Conservation (phyloP, 2,329 filamentous ascomycete species). For the Elsinoe fawcettii region DNA sequence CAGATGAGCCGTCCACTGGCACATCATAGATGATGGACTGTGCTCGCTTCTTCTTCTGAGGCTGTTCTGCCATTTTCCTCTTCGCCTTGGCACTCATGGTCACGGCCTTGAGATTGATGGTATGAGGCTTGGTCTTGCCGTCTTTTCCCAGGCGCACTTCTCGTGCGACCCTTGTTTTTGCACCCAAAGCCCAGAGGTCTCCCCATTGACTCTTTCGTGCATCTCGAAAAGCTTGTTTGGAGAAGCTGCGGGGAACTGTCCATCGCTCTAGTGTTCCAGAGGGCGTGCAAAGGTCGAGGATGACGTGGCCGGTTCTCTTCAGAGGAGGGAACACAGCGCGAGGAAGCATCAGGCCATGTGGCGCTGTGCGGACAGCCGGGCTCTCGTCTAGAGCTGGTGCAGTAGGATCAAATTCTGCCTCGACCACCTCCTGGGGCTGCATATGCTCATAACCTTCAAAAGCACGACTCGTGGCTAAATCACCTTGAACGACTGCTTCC, state of each 20-base stretch:
- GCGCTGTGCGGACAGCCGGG: slow-evolving; percentile 11
- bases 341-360: slow-evolving; percentile 59
- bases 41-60: slow-evolving; percentile 19
- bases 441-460: slow-evolving; percentile 62
- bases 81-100: slow-evolving; percentile 19
- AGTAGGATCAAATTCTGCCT: slow-evolving; percentile 17
- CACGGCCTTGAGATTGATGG: slow-evolving; percentile 18
- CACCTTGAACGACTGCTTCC: slow-evolving; percentile 40
- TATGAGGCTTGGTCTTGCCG: slow-evolving; percentile 9
- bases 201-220: slow-evolving; percentile 87
- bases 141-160: slow-evolving; percentile 51
- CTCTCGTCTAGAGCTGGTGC: slow-evolving; percentile 17
- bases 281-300: slow-evolving; percentile 84
- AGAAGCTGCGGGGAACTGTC: slow-evolving; percentile 78
- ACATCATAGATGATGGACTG: slow-evolving; percentile 25
- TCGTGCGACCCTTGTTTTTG: slow-evolving; percentile 68
- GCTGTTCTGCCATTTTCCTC: slow-evolving; percentile 18
- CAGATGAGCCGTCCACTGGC: slow-evolving; percentile 8
- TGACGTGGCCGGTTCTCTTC: slow-evolving; percentile 82
- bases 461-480: slow-evolving; percentile 54
- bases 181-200: slow-evolving; percentile 89
- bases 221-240: slow-evolving; percentile 77
- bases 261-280: slow-evolving; percentile 81
- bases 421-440: neutral
- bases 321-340: slow-evolving; percentile 71